Percentiles rank a stretch among this genome's conserved stretches.
These are phyloP conservation scores for Botryococcus braunii DNA, from an alignment of 163 green algal species.

Conservation along the genomic window DNA sequence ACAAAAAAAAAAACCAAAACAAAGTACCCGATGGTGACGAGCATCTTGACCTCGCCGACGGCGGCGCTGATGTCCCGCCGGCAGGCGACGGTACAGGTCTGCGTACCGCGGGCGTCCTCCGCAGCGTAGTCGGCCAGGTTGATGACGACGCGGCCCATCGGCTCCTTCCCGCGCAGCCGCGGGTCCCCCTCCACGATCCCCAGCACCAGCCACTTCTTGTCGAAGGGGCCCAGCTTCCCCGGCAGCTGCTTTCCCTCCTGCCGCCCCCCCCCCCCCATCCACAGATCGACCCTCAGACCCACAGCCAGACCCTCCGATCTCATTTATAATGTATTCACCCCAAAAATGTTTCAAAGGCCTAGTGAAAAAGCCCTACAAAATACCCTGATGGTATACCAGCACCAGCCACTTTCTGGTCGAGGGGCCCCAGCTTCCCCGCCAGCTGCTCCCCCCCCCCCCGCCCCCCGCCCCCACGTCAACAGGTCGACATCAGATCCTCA, in stretches of 20 bases:
- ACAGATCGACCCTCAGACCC: background rate
- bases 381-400: background rate
- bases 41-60: conserved; percentile 15
- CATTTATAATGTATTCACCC: background rate
- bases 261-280: too few relatives aligned
- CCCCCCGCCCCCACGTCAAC: too few relatives aligned
- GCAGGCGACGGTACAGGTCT: conserved; percentile 20
- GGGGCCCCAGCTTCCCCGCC: too few relatives aligned
- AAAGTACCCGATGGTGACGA: conserved; percentile 23
- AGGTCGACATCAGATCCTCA: too few relatives aligned
- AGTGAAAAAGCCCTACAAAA: background rate
- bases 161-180: conserved; percentile 11
- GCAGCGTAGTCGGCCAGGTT: conserved; percentile 28
- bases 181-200: conserved; percentile 5
- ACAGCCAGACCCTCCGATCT: background rate
- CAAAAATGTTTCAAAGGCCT: background rate
- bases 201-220: conserved; percentile 31
- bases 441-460: too few relatives aligned
- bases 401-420: background rate
- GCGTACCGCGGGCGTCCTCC: conserved; percentile 13
- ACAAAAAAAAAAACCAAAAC: too few relatives aligned
- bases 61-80: conserved; percentile 10
- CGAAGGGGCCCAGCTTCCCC: conserved; percentile 8
- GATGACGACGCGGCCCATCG: conserved; percentile 24
- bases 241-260: conserved; percentile 6